Evolutionary conservation across 129 eudicot genomes (phyloP).

Genomic region (Ambrosia artemisiifolia): DNA sequence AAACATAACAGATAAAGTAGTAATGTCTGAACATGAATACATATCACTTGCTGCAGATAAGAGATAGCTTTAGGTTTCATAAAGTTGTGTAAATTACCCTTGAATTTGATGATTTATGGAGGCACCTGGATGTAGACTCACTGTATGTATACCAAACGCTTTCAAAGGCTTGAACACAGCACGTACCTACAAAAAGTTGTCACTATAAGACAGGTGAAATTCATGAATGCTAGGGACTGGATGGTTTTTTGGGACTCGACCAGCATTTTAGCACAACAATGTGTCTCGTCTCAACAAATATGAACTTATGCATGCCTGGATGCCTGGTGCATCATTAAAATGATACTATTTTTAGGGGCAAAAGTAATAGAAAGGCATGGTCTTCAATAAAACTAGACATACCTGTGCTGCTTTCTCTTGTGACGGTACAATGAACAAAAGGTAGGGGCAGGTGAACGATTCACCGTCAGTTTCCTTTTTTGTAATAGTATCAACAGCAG

Average conservation of each 20-base stretch:
- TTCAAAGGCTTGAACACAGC: conserved; percentile 76
- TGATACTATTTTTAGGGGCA: not conserved
- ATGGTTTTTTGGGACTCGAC: not conserved
- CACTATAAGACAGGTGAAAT: not conserved
- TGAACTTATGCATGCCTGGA: not conserved
- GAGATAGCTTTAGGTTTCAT: not conserved
- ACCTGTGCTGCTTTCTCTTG: conserved; percentile 79
- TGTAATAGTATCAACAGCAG: conserved; percentile 77
- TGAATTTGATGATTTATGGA: conserved; percentile 76
- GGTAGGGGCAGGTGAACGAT: conserved; percentile 59
- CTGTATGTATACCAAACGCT: conserved; percentile 74
- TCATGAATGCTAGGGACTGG: not conserved
- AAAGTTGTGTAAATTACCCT: conserved; percentile 47
- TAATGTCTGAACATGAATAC: not conserved
- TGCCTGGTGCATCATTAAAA: not conserved
- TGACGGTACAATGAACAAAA: conserved; percentile 76
- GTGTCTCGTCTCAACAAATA: not conserved
- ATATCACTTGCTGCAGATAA: not conserved
- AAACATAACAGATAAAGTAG: not conserved
- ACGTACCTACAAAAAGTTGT: conserved; percentile 60
- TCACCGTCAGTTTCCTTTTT: conserved; percentile 74
- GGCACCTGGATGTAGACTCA: conserved; percentile 84
- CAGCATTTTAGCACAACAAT: not conserved
- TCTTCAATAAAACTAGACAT: conserved; percentile 12
- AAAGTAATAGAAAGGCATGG: not conserved